Evolutionary conservation across 108 stramenopile genomes (phyloP), one percentile per base, ranked within the genome.

Genomic region (Schizochytrium sp.): DNA sequence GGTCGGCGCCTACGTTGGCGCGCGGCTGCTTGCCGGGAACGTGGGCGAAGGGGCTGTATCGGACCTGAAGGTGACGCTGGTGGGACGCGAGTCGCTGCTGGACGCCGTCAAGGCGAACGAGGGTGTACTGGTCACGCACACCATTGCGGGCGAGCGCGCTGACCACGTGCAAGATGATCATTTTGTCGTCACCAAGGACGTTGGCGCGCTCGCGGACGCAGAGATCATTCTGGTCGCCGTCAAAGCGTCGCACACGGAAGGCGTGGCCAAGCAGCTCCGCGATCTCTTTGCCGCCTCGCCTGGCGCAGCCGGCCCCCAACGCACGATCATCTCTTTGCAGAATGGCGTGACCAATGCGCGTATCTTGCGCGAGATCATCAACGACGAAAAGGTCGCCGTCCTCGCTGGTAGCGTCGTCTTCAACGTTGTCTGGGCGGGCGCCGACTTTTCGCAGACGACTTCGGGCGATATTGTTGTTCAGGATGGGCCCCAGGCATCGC

Each of bases 341-440:
- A 83, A 83, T 23, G 76, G 76, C n/a, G 76, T 83, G 12, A 28
- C 76, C n/a, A 83, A 83, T 53, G 48, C 76, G 76, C 76, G 51
- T 18, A 83, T 53, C n/a, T 5, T 83, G 25, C 19, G 76, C 51
- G 28, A 53, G 25, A 12, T 53, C 10, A 47, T 83, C 51, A 45
- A 23, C 48, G 51, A 83, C 51, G 10, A 55, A 47, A 12, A 83
- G 34, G 63, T 69, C 48, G 51, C 45, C 28, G 76, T 83, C 10
- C n/a, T 83, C 14, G 23, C 76, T 4, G 76, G 48, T 6, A 47
- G 45, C 28, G 51, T 83, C 4, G 76, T 53, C 23, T 83, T 83
- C 5, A 83, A 83, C 51, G 76, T 83, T 3, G 51, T 53, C n/a
- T 83, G 76, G 76, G 51, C n/a, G 8, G 76, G 51, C 48, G 23